These are phyloP conservation scores for Mycena pura DNA, from an alignment of 768 basidiomycete species.

Conservation along the genomic window DNA sequence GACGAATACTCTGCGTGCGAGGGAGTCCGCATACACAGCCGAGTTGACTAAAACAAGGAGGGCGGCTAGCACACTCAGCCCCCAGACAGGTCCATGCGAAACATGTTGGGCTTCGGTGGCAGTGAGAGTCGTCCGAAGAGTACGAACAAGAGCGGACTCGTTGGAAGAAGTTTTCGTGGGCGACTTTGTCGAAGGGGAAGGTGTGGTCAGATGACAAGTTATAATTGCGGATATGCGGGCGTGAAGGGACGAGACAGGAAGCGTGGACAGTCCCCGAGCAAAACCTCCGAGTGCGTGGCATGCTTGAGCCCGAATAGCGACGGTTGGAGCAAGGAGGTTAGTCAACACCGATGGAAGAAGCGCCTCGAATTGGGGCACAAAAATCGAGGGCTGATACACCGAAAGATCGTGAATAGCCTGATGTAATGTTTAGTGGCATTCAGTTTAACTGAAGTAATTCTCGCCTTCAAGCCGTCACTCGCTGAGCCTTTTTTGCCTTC, in stretches of 20 bases:
- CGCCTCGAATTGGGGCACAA: conserved; percentile 68
- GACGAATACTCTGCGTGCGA: conserved; percentile 52
- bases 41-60: conserved; percentile 73
- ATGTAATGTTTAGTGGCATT: neutral
- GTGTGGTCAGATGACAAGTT: conserved; percentile 53
- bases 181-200: conserved; percentile 46
- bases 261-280: conserved; percentile 56
- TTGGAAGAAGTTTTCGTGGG: conserved; percentile 37
- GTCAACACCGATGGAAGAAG: conserved; percentile 66
- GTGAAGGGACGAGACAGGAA: conserved; percentile 57
- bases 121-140: conserved; percentile 67
- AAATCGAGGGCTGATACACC: conserved; percentile 65
- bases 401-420: conserved; percentile 45
- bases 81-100: conserved; percentile 84
- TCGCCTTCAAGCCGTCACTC: conserved; percentile 79
- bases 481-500: conserved; percentile 88
- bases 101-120: conserved; percentile 61
- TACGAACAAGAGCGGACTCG: conserved; percentile 66
- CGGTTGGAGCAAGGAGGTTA: conserved; percentile 68
- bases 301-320: conserved; percentile 72
- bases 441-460: conserved; percentile 9
- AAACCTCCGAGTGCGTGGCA: conserved; percentile 79
- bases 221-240: conserved; percentile 58
- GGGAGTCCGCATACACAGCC: conserved; percentile 50
- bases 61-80: conserved; percentile 67